Evolutionary conservation across 768 basidiomycete species (phyloP).

Genomic region (Leccinum variicolor): DNA sequence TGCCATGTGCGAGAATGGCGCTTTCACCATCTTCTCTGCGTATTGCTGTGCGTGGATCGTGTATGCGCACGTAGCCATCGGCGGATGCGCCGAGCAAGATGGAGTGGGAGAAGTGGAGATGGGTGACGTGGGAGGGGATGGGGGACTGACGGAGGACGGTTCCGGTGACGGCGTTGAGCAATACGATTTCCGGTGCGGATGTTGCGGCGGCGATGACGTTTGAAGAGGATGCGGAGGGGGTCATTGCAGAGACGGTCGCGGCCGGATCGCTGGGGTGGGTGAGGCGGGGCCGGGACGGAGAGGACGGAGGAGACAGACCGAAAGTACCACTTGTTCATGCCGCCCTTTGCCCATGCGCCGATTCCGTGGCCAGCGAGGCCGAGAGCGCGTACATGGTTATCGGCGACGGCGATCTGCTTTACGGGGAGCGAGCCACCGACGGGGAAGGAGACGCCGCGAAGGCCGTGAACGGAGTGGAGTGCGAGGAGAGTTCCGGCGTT

Average conservation of each 20-base stretch:
- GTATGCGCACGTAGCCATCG: constrained; percentile 71
- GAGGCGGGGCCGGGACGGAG: background rate
- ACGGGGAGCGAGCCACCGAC: constrained; percentile 69
- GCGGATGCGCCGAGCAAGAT: constrained; percentile 63
- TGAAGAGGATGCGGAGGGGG: constrained; percentile 48
- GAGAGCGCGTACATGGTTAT: constrained; percentile 71
- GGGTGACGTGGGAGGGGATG: constrained; percentile 56
- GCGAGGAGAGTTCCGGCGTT: constrained; percentile 68
- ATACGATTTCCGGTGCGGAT: constrained; percentile 54
- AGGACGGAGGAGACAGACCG: constrained; percentile 37
- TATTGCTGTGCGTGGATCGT: constrained; percentile 63
- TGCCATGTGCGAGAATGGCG: constrained; percentile 73
- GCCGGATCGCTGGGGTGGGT: constrained; percentile 32
- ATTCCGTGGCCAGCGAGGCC: constrained; percentile 59
- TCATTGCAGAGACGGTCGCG: constrained; percentile 37
- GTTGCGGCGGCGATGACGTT: constrained; percentile 60
- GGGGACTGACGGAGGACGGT: constrained; percentile 53
- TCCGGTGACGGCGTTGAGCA: constrained; percentile 77
- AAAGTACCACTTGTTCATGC: constrained; percentile 79
- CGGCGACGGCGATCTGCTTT: constrained; percentile 72
- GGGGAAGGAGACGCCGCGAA: constrained; percentile 70
- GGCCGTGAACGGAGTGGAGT: constrained; percentile 58
- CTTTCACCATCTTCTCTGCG: constrained; percentile 48
- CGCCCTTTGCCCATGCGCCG: constrained; percentile 82
- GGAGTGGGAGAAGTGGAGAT: constrained; percentile 65